phyloP scores from a whole-genome alignment of 2,329 filamentous ascomycete genomes.

The Rhynchosporium agropyri region DNA sequence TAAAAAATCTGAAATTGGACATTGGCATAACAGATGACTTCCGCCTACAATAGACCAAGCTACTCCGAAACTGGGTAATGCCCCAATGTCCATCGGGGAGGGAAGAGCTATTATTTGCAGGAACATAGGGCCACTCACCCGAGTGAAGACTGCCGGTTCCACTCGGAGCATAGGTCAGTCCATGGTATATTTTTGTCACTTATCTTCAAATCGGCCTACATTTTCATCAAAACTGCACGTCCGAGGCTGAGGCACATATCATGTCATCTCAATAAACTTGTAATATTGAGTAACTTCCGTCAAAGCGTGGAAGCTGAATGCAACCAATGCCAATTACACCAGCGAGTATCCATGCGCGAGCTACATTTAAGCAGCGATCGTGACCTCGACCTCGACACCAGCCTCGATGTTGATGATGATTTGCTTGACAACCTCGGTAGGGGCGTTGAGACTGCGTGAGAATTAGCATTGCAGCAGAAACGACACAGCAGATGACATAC shows the following conservation, averaged over 20 bases:
- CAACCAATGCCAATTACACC: conserved; percentile 15
- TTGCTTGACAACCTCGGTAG: conserved; percentile 96
- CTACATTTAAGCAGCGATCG: conserved; percentile 74
- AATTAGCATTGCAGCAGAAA: conserved; percentile 29
- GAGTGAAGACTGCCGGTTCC: too few species aligned
- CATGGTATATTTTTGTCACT: too few species aligned
- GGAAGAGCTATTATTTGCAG: too few species aligned
- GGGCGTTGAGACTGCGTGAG: conserved; percentile 75
- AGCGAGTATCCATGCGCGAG: conserved; percentile 8
- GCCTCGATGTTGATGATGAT: conserved; percentile 97
- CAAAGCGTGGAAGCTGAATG: conserved; percentile 30
- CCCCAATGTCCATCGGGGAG: too few species aligned
- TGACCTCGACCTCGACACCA: conserved; percentile 91
- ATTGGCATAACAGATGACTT: too few species aligned
- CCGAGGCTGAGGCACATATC: neutral
- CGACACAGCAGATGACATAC: conserved; percentile 52
- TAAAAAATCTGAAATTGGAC: too few species aligned
- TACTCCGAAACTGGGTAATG: too few species aligned
- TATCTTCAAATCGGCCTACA: neutral
- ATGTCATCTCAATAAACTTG: conserved; percentile 17
- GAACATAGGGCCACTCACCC: too few species aligned
- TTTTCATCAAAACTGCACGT: neutral
- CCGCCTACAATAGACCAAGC: too few species aligned
- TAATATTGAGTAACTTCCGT: conserved; percentile 29
- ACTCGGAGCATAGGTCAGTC: too few species aligned